Evolutionary conservation across 352 stramenopile species (phyloP), one percentile per base, ranked within the genome.

Genomic region (Peronospora farinosa): DNA sequence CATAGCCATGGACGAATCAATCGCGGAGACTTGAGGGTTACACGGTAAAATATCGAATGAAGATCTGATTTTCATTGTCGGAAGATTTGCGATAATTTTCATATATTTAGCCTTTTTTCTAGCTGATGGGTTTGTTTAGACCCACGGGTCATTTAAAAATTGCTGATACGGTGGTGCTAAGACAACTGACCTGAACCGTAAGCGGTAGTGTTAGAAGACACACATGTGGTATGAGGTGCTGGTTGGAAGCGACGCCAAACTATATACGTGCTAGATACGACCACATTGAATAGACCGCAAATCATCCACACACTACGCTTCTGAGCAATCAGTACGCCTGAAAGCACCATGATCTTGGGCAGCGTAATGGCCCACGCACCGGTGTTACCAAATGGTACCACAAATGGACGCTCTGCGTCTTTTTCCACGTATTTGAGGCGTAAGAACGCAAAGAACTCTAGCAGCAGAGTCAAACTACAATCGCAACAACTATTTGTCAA

Each of bases 361-460:
- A 89, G 53, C 36, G 78, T 89, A 62, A 90, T 89, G 0, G 60
- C 43, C 82, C 82, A 92, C 16, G 79, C 82, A 39, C 82, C 82
- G 6, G 57, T 54, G 39, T 67, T 83, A 25, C 82, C 78, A 35
- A 81, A 86, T 25, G 82, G 82, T 35, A 92, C 82, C 2, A 67
- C 65, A 43, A 88, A 92, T 13, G 82, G 82, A 40, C 82, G 72
- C 50, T 69, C 59, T 13, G 80, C 81, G 62, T 86, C 57, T 49
- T 84, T 86, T 38, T 92, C 78, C 1, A 84, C 49, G 65, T 92
- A 90, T 47, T 90, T 90, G 40, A 92, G 72, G 13, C 78, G 78
- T 50, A 92, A 57, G 62, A 91, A 91, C 31, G 82, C 74, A 19
- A 84, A 88, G 50, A 92, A 88, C 57, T 92, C 82, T 40, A 92